Percentiles rank a stretch among this genome's conserved stretches.
These are phyloP conservation scores for Paraleonurus japonicus DNA, from an alignment of 257 asterid genomes.

Conservation along the genomic window DNA sequence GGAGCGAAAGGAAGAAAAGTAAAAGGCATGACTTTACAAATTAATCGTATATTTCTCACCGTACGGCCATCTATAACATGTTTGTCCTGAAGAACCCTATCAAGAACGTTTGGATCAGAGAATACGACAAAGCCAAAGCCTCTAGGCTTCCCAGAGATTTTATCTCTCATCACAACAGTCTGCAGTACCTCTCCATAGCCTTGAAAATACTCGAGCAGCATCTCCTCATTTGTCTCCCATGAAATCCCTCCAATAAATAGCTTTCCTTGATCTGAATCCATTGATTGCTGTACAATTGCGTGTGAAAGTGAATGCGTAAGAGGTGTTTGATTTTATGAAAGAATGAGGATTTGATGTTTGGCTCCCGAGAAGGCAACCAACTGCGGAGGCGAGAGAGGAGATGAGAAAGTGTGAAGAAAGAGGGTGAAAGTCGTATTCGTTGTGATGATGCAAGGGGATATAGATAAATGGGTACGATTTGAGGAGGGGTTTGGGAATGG, in stretches of 20 bases:
- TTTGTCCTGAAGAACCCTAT: slow-evolving; percentile 64
- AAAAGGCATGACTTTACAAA: neutral
- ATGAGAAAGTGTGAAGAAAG: neutral
- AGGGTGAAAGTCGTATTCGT: neutral
- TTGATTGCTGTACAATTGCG: slow-evolving; percentile 1
- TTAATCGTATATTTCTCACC: slow-evolving; percentile 37
- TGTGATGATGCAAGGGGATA: too few species aligned
- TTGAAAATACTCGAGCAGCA: slow-evolving; percentile 64
- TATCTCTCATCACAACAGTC: slow-evolving; percentile 71
- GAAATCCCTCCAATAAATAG: slow-evolving; percentile 86
- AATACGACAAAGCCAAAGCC: slow-evolving; percentile 80
- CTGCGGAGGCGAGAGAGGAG: slow-evolving; percentile 1
- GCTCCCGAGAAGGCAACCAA: slow-evolving; percentile 8
- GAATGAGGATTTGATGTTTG: slow-evolving; percentile 16
- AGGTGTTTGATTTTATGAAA: neutral
- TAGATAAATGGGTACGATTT: slow-evolving; percentile 23
- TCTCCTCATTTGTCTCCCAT: slow-evolving; percentile 77
- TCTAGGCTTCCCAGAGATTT: slow-evolving; percentile 66
- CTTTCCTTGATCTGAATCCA: slow-evolving; percentile 93
- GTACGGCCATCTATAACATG: slow-evolving; percentile 79
- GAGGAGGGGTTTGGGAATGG: neutral
- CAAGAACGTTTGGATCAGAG: slow-evolving; percentile 65
- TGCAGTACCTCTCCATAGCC: slow-evolving; percentile 75
- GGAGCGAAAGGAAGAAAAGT: neutral
- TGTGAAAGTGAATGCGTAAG: neutral